Percentiles rank a stretch among this genome's conserved stretches.
Conservation (phyloP, 345 rosid species). For the Syzygium aqueum region DNA sequence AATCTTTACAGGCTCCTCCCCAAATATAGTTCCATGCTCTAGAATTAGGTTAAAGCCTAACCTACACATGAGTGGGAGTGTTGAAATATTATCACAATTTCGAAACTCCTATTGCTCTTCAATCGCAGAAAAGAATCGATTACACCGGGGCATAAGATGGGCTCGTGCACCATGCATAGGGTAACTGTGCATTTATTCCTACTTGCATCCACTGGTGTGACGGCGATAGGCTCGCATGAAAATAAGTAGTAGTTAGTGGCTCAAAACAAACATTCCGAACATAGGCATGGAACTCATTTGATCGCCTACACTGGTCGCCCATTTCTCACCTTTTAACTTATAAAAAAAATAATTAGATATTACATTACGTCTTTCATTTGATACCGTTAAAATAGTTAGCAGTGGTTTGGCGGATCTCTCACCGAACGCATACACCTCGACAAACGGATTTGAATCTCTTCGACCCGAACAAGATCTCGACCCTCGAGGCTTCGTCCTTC, state of each 20-base stretch:
- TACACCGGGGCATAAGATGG: background rate
- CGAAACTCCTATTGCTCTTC: background rate
- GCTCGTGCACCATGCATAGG: background rate
- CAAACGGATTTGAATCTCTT: background rate
- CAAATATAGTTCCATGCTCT: background rate
- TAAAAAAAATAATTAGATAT: too few species aligned
- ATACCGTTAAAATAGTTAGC: background rate
- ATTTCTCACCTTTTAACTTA: background rate
- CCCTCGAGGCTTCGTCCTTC: background rate
- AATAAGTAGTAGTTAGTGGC: background rate
- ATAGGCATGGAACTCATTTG: background rate
- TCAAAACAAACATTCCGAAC: too few species aligned
- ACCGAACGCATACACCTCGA: background rate
- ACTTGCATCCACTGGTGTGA: background rate
- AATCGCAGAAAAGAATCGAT: background rate
- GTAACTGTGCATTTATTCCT: background rate
- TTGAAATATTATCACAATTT: background rate
- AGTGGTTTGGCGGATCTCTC: background rate
- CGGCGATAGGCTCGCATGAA: background rate
- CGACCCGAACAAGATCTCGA: background rate
- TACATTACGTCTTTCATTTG: background rate
- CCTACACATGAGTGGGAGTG: rapidly evolving
- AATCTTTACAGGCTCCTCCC: background rate
- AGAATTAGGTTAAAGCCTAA: background rate
- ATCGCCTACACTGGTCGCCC: background rate